Evolutionary conservation across 2,329 filamentous ascomycete genomes (phyloP), one percentile per base, ranked within the genome.

Genomic region (Penicillium sp.): DNA sequence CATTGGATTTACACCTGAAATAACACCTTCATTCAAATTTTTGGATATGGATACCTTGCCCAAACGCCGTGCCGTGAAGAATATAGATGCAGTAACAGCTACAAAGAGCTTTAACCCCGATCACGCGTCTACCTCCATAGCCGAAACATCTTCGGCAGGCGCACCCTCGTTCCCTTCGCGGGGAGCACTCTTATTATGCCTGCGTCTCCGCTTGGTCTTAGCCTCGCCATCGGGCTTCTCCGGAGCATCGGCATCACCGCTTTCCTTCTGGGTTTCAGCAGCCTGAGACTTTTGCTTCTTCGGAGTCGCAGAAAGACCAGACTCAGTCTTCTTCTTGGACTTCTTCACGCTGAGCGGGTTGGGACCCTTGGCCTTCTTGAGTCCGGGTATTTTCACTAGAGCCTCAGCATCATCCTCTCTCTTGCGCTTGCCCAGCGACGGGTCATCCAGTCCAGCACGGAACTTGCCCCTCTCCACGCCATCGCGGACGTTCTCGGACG

Each of bases 341-440:
- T 77, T 79, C 64, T 73, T 77, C 53, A 78, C 63, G 57, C 76
- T 78, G 55, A 79, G 57, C 25, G 76, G 76, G 63, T 79, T 79
- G 5, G 74, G 74, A 1, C 64, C 75, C 62, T 76, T 78, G 3
- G 69, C 62, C 58, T 72, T 73, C 58, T 71, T 70, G 24, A 63
- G 24, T 6, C 62, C 64, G 43, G 63, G 62, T 43, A 61, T 66
- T 53, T 69, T 71, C 54, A 68, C 72, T 39, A 64, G 66, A 30
- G 63, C 48, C 4, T 52, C 59, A 5, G 63, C 59, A 13, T 68
- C 66, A 16, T 57, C 58, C 38, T 61, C 63, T 22, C 63, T 55
- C 54, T 71, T 73, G 47, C 69, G 64, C 58, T 74, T 74, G 50
- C 65, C 63, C 9, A 64, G 51, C 41, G 53, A 45, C 28, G 64